These are phyloP conservation scores for Paecilomyces sp. DNA, from an alignment of 2,329 filamentous ascomycete species.

Conservation along the genomic window DNA sequence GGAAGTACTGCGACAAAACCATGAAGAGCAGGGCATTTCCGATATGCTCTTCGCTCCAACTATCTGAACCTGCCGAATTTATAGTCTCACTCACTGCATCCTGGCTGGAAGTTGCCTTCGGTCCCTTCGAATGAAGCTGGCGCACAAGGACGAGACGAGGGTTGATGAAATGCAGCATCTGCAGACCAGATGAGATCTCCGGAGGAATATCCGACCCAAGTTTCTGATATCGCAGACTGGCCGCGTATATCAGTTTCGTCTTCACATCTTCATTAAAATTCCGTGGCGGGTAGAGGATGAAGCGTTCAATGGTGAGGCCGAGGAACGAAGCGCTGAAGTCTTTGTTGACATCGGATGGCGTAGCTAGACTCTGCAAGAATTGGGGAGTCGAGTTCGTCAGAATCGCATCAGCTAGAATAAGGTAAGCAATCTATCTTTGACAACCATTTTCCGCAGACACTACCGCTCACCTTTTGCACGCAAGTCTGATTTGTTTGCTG, in stretches of 20 bases:
- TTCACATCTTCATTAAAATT: slow-evolving; percentile 76
- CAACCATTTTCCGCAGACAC: not conserved
- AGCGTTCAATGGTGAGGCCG: slow-evolving; percentile 73
- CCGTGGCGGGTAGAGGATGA: slow-evolving; percentile 78
- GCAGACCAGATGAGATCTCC: slow-evolving; percentile 35
- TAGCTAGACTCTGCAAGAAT: slow-evolving; percentile 70
- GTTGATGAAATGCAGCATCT: slow-evolving; percentile 38
- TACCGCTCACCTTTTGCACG: slow-evolving; percentile 72
- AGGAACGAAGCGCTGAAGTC: slow-evolving; percentile 65
- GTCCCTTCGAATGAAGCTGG: slow-evolving; percentile 65
- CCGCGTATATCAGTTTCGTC: slow-evolving; percentile 55
- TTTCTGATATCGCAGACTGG: slow-evolving; percentile 63
- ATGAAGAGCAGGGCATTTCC: slow-evolving; percentile 69
- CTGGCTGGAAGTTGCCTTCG: slow-evolving; percentile 66
- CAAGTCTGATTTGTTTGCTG: slow-evolving; percentile 70
- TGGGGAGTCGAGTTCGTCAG: slow-evolving; percentile 70
- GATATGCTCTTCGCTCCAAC: slow-evolving; percentile 74
- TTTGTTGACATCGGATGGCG: slow-evolving; percentile 55
- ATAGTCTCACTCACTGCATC: slow-evolving; percentile 60
- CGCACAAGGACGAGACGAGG: slow-evolving; percentile 45
- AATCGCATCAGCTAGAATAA: slow-evolving; percentile 70
- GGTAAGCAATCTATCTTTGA: slow-evolving; percentile 2
- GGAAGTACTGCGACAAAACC: slow-evolving; percentile 57
- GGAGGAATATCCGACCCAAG: slow-evolving; percentile 38
- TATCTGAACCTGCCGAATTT: slow-evolving; percentile 49